These are phyloP conservation scores for Apiospora aurea DNA, from an alignment of 2,329 filamentous ascomycete genomes.

Conservation along the genomic window DNA sequence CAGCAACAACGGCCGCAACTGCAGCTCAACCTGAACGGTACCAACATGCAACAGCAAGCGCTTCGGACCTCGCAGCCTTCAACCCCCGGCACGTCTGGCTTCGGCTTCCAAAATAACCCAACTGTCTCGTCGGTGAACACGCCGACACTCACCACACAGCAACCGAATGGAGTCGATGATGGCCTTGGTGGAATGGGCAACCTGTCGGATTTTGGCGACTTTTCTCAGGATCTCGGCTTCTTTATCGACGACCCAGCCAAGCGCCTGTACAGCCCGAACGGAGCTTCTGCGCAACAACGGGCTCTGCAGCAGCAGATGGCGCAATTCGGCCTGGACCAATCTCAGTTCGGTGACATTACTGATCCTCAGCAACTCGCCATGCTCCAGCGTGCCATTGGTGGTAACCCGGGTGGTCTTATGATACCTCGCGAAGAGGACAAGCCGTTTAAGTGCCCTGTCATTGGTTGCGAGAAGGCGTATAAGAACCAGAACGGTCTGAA, in stretches of 20 bases:
- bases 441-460: constrained; percentile 96
- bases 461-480: constrained; percentile 98
- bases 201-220: constrained; percentile 63
- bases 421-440: constrained; percentile 89
- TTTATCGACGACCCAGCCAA: constrained; percentile 95
- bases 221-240: constrained; percentile 57
- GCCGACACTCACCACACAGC: constrained; percentile 83
- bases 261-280: constrained; percentile 86
- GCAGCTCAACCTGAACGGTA: constrained; percentile 82
- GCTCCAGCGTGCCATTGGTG: constrained; percentile 54
- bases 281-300: constrained; percentile 69
- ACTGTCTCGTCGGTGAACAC: constrained; percentile 98
- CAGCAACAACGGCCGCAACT: constrained; percentile 74
- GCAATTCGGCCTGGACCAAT: constrained; percentile 77
- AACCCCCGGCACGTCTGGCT: constrained; percentile 79
- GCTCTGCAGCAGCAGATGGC: constrained; percentile 72
- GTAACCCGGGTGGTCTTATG: constrained; percentile 62
- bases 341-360: constrained; percentile 78
- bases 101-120: constrained; percentile 88
- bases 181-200: constrained; percentile 65
- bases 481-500: constrained; percentile 99
- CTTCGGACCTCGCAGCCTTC: constrained; percentile 85
- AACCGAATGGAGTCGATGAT: constrained; percentile 75
- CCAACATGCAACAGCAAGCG: constrained; percentile 77
- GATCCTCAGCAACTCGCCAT: constrained; percentile 68